These are phyloP conservation scores for Pichia membranifaciens DNA, from an alignment of 805 yeast genomes.

Conservation along the genomic window DNA sequence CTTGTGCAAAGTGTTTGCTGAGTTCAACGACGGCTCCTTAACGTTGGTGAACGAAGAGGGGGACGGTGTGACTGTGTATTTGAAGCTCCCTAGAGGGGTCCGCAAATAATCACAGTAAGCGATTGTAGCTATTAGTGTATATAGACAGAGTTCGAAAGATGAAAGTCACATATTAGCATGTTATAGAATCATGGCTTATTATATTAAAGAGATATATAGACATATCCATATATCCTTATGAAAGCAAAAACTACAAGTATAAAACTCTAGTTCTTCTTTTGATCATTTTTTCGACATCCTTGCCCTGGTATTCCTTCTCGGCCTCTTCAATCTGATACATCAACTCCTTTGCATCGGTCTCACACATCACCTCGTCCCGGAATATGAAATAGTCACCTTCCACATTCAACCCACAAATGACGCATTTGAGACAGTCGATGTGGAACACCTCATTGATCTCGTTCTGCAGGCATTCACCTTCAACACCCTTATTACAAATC, in stretches of 20 bases:
- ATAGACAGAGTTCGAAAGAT: too few relatives aligned
- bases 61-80: conserved; percentile 22
- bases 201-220: background rate
- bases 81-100: conserved; percentile 20
- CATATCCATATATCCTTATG: conserved; percentile 7
- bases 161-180: too few relatives aligned
- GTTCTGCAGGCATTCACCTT: conserved; percentile 84
- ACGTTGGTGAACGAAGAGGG: conserved; percentile 19
- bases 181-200: too few relatives aligned
- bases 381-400: conserved; percentile 50
- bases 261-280: conserved; percentile 31
- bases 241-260: conserved; percentile 16
- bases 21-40: conserved; percentile 24
- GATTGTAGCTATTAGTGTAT: too few relatives aligned
- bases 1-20: conserved; percentile 24
- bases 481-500: conserved; percentile 69
- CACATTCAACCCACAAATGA: conserved; percentile 48
- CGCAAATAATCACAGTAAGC: background rate
- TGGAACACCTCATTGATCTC: conserved; percentile 72
- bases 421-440: conserved; percentile 63
- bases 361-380: conserved; percentile 47
- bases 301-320: conserved; percentile 7
- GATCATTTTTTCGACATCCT: conserved; percentile 19
- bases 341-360: conserved; percentile 30
- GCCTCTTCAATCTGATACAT: conserved; percentile 13